Evolutionary conservation across 768 basidiomycete species (phyloP), one percentile per base, ranked within the genome.

Genomic region (Cystofilobasidium bisporidii): DNA sequence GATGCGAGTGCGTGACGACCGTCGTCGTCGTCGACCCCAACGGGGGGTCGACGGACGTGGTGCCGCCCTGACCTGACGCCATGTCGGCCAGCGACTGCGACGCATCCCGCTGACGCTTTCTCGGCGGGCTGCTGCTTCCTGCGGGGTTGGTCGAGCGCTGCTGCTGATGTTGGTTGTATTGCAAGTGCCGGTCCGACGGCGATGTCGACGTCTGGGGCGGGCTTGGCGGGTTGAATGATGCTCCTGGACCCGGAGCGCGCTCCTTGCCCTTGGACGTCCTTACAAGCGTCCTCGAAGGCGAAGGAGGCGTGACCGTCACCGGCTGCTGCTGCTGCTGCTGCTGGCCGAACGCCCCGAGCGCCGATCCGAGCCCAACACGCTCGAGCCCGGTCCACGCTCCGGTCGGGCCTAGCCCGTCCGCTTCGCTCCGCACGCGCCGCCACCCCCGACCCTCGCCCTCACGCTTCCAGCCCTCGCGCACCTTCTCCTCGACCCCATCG

Each of bases 71-170:
- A n/a, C n/a, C 36, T 36, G 43, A 11, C 43, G 40, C 60, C 57
- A 5, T 11, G 30, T 32, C 24, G 15, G 26, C 30, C 26, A 28
- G 15, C 26, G 26, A 15, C 24, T 17, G 22, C 30, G 22, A 57
- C 26, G 47, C 26, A 43, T 68, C 66, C 24, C 66, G 66, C n/a
- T 53, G 66, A 17, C 66, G 66, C 43, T 68, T 68, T 20, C 66
- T 33, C 1, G 66, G 66, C 26, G 66, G 66, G 45, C 61, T 62
- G 53, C 66, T 43, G 63, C 53, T 56, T 32, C n/a, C 26, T 5
- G 32, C 64, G 22, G n/a, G n/a, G n/a, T n/a, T 26, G 18, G 28
- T 45, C 22, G 20, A 18, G 6, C 24, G 64, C 14, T 57, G 64
- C 22, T 41, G 58, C 65, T 50, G 59, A 40, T 8, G 26, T 32